A percentile compares a stretch with the other conserved stretches of the same genome.
Conservation (phyloP, 495 filamentous ascomycete species). For the Viridothelium virens region DNA sequence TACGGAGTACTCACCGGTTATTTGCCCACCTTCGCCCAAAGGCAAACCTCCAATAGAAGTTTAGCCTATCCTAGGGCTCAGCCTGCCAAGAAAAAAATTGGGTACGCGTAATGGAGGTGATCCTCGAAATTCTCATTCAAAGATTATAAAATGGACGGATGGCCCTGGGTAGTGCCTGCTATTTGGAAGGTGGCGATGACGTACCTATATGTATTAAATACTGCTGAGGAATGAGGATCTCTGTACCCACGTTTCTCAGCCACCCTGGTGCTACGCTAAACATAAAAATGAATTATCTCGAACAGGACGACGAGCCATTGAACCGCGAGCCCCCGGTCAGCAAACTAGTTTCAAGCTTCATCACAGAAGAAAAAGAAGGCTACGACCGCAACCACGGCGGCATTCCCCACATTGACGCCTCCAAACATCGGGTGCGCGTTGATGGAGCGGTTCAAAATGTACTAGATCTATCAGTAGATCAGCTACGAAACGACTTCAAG, state of each 20-base stretch:
- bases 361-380: conserved; percentile 32
- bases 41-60: no score
- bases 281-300: background rate
- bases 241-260: background rate
- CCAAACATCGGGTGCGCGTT: conserved; percentile 40
- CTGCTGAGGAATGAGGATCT: no score
- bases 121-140: no score
- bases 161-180: no score
- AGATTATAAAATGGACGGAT: no score
- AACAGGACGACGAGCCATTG: conserved; percentile 15
- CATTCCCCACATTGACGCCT: conserved; percentile 36
- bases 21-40: no score
- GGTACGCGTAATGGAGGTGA: no score
- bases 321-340: conserved; percentile 25
- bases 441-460: conserved; percentile 35
- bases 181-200: background rate
- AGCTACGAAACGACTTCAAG: conserved; percentile 40
- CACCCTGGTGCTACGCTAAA: background rate
- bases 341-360: conserved; percentile 31
- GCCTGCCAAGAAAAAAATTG: no score
- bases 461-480: conserved; percentile 32
- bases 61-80: no score
- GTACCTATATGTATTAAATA: background rate
- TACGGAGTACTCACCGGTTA: no score
- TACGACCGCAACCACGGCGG: conserved; percentile 49